Evolutionary conservation across 352 stramenopile species (phyloP).

Genomic region (Plasmopara muralis): DNA sequence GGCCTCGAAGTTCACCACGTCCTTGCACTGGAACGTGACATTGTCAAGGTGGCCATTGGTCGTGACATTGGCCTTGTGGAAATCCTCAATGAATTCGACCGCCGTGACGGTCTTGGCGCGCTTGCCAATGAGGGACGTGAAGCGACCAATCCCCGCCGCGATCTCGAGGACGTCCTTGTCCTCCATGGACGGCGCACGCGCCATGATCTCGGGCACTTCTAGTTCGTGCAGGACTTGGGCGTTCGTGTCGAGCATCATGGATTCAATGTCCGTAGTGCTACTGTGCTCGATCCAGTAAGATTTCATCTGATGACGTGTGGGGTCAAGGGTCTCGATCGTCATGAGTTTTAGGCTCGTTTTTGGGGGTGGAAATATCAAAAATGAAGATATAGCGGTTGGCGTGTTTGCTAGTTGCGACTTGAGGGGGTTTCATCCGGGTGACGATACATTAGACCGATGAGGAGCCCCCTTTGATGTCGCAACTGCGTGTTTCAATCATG

Average conservation of each 20-base stretch:
- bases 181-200: conserved; percentile 48
- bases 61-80: conserved; percentile 53
- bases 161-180: conserved; percentile 65
- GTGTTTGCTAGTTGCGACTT: conserved; percentile 24
- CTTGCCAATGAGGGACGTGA: conserved; percentile 47
- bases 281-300: conserved; percentile 73
- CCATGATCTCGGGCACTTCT: conserved; percentile 72
- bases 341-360: conserved; percentile 21
- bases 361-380: conserved; percentile 8
- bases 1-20: conserved; percentile 57
- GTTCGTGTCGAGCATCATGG: conserved; percentile 84
- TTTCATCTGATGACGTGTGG: conserved; percentile 69
- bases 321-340: conserved; percentile 28
- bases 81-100: conserved; percentile 77
- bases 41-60: conserved; percentile 48
- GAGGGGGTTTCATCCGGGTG: conserved; percentile 7
- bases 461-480: conserved; percentile 4
- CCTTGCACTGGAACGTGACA: conserved; percentile 56
- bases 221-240: conserved; percentile 65
- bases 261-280: conserved; percentile 55
- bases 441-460: conserved; percentile 5
- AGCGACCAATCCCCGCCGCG: conserved; percentile 57
- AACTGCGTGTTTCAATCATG: conserved; percentile 19
- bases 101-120: conserved; percentile 48
- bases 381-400: conserved; percentile 16